These are phyloP conservation scores for Protea cynaroides DNA, from an alignment of 164 flowering plant genomes.

Conservation along the genomic window DNA sequence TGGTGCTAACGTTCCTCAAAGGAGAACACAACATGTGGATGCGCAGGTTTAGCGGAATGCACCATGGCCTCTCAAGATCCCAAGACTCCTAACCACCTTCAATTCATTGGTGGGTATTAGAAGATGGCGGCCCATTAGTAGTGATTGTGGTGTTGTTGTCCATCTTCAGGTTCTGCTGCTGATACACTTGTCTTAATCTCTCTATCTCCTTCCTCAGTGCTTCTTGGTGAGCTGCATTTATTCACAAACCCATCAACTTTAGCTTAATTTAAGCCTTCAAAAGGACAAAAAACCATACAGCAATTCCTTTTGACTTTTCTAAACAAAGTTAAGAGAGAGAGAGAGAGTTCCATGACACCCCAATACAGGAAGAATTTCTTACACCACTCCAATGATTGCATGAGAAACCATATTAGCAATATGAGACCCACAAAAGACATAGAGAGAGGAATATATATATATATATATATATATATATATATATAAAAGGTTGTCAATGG, in stretches of 20 bases:
- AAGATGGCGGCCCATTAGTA: slow-evolving; percentile 6
- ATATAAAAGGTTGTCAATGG: too few species aligned
- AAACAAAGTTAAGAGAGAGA: too few species aligned
- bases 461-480: too few species aligned
- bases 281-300: background rate
- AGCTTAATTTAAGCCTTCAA: background rate
- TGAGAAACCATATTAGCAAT: too few species aligned
- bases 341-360: too few species aligned
- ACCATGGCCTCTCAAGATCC: background rate
- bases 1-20: background rate
- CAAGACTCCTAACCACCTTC: background rate
- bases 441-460: too few species aligned
- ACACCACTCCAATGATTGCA: too few species aligned
- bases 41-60: slow-evolving; percentile 12
- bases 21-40: slow-evolving; percentile 12
- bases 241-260: background rate
- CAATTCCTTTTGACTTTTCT: too few species aligned
- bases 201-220: slow-evolving; percentile 83
- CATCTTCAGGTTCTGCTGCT: slow-evolving; percentile 51
- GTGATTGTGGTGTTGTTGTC: slow-evolving; percentile 12
- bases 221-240: slow-evolving; percentile 80
- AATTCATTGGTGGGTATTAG: slow-evolving; percentile 9
- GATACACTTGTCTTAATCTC: slow-evolving; percentile 73
- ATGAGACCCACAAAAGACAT: too few species aligned
- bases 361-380: too few species aligned